Evolutionary conservation across 1,284 basidiomycete genomes (phyloP).

Genomic region (Boletus mariae): DNA sequence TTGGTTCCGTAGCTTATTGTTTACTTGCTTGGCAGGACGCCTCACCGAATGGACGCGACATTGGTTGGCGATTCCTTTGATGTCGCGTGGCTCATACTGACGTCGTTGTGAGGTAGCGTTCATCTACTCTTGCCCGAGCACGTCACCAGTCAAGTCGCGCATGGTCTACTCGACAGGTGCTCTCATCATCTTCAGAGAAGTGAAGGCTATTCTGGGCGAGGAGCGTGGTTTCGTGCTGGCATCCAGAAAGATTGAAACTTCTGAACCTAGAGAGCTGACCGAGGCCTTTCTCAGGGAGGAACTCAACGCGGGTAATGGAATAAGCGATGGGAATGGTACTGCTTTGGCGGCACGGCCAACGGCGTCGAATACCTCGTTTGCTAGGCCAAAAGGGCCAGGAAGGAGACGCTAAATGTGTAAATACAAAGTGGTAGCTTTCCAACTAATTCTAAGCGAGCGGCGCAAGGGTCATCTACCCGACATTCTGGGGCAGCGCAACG

Average conservation of each 20-base stretch:
- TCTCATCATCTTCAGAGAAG: constrained; percentile 51
- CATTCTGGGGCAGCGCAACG: no score
- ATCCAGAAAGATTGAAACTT: constrained; percentile 74
- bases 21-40: constrained; percentile 71
- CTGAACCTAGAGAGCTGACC: constrained; percentile 71
- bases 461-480: no score
- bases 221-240: constrained; percentile 42
- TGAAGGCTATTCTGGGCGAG: constrained; percentile 48
- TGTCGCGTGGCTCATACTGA: constrained; percentile 6
- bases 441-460: no score
- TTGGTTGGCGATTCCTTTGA: constrained; percentile 41
- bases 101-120: constrained; percentile 50
- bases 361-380: constrained; percentile 47
- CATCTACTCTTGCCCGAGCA: constrained; percentile 83
- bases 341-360: constrained; percentile 3
- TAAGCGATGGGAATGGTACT: constrained; percentile 10
- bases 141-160: constrained; percentile 75
- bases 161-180: constrained; percentile 84
- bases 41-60: constrained; percentile 46
- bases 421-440: background rate
- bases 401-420: constrained; percentile 35
- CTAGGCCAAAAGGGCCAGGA: constrained; percentile 57
- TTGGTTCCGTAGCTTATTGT: constrained; percentile 49
- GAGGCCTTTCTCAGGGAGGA: constrained; percentile 60
- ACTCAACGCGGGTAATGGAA: constrained; percentile 38